A percentile compares a stretch with the other conserved stretches of the same genome.
Evolutionary conservation across 2,329 filamentous ascomycete genomes (phyloP).

Genomic region (Trichoderma harzianum): DNA sequence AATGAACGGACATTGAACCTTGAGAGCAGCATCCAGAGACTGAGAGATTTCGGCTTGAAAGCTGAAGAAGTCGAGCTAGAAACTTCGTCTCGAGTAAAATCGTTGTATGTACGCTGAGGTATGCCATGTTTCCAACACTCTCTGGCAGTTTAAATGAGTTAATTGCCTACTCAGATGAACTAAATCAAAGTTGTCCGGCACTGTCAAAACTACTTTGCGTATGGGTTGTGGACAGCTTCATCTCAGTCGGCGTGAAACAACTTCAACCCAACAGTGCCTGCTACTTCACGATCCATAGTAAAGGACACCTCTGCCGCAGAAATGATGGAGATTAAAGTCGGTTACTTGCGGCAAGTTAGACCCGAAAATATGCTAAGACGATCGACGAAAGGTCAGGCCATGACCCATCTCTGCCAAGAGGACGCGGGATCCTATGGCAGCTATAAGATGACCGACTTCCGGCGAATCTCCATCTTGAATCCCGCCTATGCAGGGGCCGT

Average conservation of each 20-base stretch:
- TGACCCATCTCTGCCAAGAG: background rate
- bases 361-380: background rate
- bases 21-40: fast-evolving
- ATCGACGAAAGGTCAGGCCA: background rate
- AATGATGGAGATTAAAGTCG: background rate
- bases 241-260: background rate
- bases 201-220: background rate
- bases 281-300: background rate
- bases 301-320: background rate
- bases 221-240: background rate
- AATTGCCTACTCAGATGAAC: background rate
- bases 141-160: background rate
- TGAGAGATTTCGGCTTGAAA: background rate
- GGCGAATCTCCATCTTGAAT: background rate
- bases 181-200: background rate
- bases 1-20: background rate
- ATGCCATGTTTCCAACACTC: background rate
- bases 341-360: background rate
- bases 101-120: background rate
- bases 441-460: background rate
- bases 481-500: background rate
- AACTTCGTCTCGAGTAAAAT: background rate
- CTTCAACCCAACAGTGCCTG: background rate
- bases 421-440: background rate
- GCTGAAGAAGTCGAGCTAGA: background rate